Conservation (phyloP, 306 rosid species). For the Prunus mira region DNA sequence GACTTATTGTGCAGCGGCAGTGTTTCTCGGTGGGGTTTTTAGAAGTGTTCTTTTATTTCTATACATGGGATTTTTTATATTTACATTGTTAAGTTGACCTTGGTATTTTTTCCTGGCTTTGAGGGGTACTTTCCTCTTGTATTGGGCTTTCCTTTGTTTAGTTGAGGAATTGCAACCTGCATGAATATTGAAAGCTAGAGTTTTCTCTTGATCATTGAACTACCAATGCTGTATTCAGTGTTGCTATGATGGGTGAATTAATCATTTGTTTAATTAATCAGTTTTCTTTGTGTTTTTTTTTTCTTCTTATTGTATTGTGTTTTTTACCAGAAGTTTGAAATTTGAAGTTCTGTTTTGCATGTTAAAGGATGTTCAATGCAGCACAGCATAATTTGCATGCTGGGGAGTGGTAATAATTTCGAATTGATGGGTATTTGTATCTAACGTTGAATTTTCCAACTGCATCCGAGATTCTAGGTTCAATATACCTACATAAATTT, state of each 20-base stretch:
- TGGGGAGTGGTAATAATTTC: too few species aligned
- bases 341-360: too few species aligned
- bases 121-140: background rate
- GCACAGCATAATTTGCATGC: too few species aligned
- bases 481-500: too few species aligned
- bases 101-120: conserved; percentile 8
- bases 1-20: conserved; percentile 42
- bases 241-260: background rate
- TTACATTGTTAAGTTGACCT: background rate
- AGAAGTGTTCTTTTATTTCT: background rate
- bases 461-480: too few species aligned
- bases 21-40: conserved; percentile 26
- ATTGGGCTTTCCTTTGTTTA: background rate
- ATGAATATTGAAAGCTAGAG: background rate
- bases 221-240: background rate
- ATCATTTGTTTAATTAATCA: background rate
- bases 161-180: background rate
- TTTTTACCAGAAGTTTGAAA: too few species aligned
- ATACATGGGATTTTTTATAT: conserved; percentile 10
- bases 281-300: background rate
- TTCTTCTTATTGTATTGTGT: background rate
- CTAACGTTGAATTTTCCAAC: too few species aligned
- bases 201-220: background rate
- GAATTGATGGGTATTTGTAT: too few species aligned
- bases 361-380: too few species aligned